These are phyloP conservation scores for Phaffia rhodozyma DNA, from an alignment of 1,284 basidiomycete species.

Conservation along the genomic window DNA sequence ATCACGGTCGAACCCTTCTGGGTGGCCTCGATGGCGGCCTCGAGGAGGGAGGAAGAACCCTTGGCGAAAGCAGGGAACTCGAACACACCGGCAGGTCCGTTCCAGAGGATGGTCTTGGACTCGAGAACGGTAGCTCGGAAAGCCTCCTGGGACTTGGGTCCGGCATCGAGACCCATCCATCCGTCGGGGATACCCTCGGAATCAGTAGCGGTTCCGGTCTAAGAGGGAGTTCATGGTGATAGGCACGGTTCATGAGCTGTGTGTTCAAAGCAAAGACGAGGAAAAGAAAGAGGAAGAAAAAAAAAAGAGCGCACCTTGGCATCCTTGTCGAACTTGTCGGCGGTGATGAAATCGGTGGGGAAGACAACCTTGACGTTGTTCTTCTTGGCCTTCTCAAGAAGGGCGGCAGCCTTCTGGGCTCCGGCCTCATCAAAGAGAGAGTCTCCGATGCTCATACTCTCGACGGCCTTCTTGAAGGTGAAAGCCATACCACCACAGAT, in stretches of 20 bases:
- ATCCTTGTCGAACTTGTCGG: constrained; percentile 89
- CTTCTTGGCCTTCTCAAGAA: constrained; percentile 86
- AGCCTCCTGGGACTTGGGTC: constrained; percentile 65
- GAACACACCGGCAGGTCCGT: constrained; percentile 95
- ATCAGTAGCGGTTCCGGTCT: constrained; percentile 69
- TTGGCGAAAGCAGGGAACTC: constrained; percentile 85
- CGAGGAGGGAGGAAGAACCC: constrained; percentile 74
- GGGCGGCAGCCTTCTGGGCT: constrained; percentile 67
- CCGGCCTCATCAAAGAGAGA: constrained; percentile 91
- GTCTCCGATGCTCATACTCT: constrained; percentile 74
- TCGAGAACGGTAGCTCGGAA: constrained; percentile 71
- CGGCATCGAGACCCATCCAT: constrained; percentile 90
- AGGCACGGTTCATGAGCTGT: constrained; percentile 1
- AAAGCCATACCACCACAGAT: constrained; percentile 99
- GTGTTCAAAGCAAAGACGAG: background rate
- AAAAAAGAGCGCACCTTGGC: constrained; percentile 50
- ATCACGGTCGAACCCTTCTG: constrained; percentile 82
- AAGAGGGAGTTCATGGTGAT: background rate
- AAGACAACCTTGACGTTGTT: constrained; percentile 92
- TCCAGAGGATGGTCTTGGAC: constrained; percentile 97
- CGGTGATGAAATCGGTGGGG: constrained; percentile 89
- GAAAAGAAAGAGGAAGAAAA: background rate
- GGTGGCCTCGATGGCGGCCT: constrained; percentile 78
- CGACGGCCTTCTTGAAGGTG: constrained; percentile 94
- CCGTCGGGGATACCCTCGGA: constrained; percentile 77